Evolutionary conservation across 2,329 filamentous ascomycete species (phyloP), one percentile per base, ranked within the genome.

Genomic region (Apiospora arundinis): DNA sequence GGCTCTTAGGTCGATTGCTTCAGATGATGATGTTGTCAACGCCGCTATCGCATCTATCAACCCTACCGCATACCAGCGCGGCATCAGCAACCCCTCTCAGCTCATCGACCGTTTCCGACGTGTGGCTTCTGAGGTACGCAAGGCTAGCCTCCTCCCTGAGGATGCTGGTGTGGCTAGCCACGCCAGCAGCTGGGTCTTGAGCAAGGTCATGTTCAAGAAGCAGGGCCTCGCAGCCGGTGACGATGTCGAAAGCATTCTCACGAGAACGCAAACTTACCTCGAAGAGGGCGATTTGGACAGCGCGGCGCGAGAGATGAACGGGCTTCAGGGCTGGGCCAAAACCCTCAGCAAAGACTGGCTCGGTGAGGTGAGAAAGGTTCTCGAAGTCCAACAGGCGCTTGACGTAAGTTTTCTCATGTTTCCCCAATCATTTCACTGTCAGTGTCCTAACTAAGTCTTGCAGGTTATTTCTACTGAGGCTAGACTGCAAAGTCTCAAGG

Each of bases 41-140:
- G 95, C 95, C 4, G 96, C 96, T 72, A 97, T 99, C 77, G 93
- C 93, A n/a, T 97, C 95, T 42, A 97, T 99, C 83, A 97, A 97
- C 85, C 96, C 96, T 3, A 86, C 89, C 14, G 94, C 96, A 25
- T 99, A 99, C 85, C 96, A 98, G 84, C 92, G 92, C 70, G 96
- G 96, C 72, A 91, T 99, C 71, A 91, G 95, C 32, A 94, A 93
- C 18, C 87, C 93, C 0, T 88, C 95, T 28, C 93, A 97, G 82
- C 90, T 99, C 45, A 93, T 98, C 76, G 96, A 99, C 83, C 92
- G 96, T 74, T 99, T 99, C 92, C 92, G 96, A 60, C 93, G 95
- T 68, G 96, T 99, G 21, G 94, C 96, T 2, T 85, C 86, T 71
- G 96, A 99, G 84, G 96, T 99, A 52, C 91, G 96, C 81, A 99